phyloP scores from a whole-genome alignment of 1,284 basidiomycete species.

The Boletellus deceptivus region DNA sequence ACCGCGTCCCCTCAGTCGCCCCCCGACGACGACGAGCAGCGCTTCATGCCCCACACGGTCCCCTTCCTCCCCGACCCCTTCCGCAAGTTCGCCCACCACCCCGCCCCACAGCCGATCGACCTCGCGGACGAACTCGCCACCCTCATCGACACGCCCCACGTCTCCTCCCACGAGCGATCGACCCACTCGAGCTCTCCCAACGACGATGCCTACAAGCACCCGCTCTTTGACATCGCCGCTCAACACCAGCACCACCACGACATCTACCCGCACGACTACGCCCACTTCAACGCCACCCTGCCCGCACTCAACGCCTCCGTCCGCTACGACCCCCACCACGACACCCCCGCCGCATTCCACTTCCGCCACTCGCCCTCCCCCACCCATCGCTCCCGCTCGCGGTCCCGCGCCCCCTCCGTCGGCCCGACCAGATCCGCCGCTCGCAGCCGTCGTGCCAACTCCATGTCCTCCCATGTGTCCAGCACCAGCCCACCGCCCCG shows the following conservation, averaged over 20 bases:
- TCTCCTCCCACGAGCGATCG: slow-evolving; percentile 40
- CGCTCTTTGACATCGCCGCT: slow-evolving; percentile 69
- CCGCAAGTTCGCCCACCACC: slow-evolving; percentile 41
- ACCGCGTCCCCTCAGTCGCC: slow-evolving; percentile 33
- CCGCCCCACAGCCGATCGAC: slow-evolving; percentile 40
- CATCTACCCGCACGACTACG: slow-evolving; percentile 27
- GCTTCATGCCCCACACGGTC: slow-evolving; percentile 42
- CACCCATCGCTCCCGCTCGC: slow-evolving; percentile 43
- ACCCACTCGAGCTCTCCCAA: slow-evolving; percentile 33
- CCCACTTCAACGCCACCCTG: slow-evolving; percentile 56
- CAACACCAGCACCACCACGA: slow-evolving; percentile 19
- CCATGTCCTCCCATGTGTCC: slow-evolving; percentile 49
- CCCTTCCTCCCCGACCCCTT: slow-evolving; percentile 49
- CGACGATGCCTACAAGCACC: slow-evolving; percentile 50
- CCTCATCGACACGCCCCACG: slow-evolving; percentile 46
- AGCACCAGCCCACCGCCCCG: slow-evolving; percentile 45
- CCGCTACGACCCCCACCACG: slow-evolving; percentile 52
- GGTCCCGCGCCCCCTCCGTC: slow-evolving; percentile 44
- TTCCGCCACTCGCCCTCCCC: slow-evolving; percentile 35
- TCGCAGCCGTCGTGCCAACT: slow-evolving; percentile 47
- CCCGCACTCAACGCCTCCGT: slow-evolving; percentile 60
- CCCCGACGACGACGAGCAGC: slow-evolving; percentile 31
- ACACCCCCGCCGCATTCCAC: slow-evolving; percentile 33
- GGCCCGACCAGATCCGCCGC: slow-evolving; percentile 49
- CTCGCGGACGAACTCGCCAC: slow-evolving; percentile 62